These are phyloP conservation scores for Stachybotrys echinatus DNA, from an alignment of 2,329 filamentous ascomycete genomes.

Conservation along the genomic window DNA sequence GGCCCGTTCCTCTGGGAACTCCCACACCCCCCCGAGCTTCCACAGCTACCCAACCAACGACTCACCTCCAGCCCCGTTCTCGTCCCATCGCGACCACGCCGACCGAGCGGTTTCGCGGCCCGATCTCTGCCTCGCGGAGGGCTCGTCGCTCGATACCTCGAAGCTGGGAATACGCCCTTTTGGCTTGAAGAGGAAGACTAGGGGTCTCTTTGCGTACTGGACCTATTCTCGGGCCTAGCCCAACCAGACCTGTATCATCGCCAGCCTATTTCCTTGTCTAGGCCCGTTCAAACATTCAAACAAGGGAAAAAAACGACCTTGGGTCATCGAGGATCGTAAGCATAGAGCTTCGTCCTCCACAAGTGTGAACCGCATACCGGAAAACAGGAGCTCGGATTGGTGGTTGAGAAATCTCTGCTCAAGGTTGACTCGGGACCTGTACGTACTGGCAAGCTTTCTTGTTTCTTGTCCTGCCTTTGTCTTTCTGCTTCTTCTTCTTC, in stretches of 20 bases:
- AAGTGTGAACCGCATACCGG: constrained; percentile 21
- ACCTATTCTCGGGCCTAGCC: neutral
- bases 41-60: neutral
- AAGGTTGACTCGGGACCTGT: constrained; percentile 35
- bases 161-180: neutral
- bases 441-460: constrained; percentile 47
- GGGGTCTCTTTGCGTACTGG: neutral
- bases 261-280: neutral
- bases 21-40: neutral
- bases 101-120: neutral
- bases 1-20: neutral
- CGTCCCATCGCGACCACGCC: neutral
- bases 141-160: neutral
- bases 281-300: neutral
- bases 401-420: constrained; percentile 5
- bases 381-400: constrained; percentile 13
- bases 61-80: neutral
- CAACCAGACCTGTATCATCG: neutral
- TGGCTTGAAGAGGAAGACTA: neutral
- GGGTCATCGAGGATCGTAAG: constrained; percentile 33
- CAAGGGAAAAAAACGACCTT: neutral
- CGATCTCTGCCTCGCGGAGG: neutral
- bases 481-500: constrained; percentile 7
- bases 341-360: constrained; percentile 61
- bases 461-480: constrained; percentile 18